Base-by-base conservation (phyloP, 352 stramenopile species). In the Globisporangium cederbergense region DNA sequence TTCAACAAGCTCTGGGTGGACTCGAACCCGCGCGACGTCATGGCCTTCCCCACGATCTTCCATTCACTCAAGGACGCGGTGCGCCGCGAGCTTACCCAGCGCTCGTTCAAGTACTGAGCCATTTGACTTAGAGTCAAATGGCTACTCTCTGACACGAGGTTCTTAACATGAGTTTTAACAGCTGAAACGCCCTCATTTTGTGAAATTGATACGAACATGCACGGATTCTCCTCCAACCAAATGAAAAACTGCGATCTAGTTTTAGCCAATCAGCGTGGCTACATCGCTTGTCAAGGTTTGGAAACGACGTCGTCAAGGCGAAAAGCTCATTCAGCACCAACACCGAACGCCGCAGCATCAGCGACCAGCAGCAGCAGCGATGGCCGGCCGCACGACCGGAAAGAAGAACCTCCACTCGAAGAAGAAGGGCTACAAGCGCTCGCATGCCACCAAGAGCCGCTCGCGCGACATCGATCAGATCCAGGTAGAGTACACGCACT, bases 401-500 rank as follows among this genome's bases (percentile, higher is more conserved):
- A 90, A 88, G 73, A 81, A 83, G 70, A 74, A 84, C 59, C 72
- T 80, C 20, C 81, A 89, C 73, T 79, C 77, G 64, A 96, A 94
- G 74, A 94, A 94, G 71, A 96, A 93, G 64, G 74, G 88, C 56
- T 96, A 94, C 83, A 93, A 92, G 75, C 83, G 84, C 62, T 73
- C 77, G 43, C 87, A 96, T 66, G 74, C 82, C 55, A 96, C 87
- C 62, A 94, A 93, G 73, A 87, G 82, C 63, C 79, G 87, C 65
- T 51, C 77, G 56, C 83, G 87, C 34, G 87, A 96, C 52, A 77
- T 96, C 13, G 87, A 96, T 60, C 87, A 96, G 81, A 94, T 96
- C 68, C 87, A 94, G 74, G 78, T 83, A 32, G 64, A 61, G 7
- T 22, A 25, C 32, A 36, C 9, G 34, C 11, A 10, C 34, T 40